Base-by-base conservation (phyloP, 2,329 filamentous ascomycete species). In the Aspergillus unguis region DNA sequence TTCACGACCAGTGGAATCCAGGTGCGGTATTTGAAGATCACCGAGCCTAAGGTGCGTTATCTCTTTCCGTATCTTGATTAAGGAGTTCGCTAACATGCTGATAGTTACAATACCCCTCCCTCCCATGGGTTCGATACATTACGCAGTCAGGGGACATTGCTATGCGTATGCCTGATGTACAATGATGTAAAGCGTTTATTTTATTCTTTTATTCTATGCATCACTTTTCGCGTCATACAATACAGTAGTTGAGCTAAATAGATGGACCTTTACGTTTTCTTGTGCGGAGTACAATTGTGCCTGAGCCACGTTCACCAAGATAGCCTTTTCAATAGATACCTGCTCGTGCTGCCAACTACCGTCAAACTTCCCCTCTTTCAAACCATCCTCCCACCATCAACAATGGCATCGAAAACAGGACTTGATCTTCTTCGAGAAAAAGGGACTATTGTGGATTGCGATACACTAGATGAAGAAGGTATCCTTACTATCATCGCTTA, bases 1-100 rank as follows among this genome's bases (percentile, higher is more conserved):
- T 99, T 99, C 71, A 99, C 94, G n/a, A 99, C 95, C 3, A 95
- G 89, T 75, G 94, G 94, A 59, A 99, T 99, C 63, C 95, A 99
- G 74, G 94, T 99, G 65, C 85, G 94, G 66, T 99, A 99, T 73
- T 76, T 99, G 72, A 99, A 99, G 82, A 99, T 99, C 67, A 97
- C 95, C 59, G 94, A 99, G 75, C 94, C 94, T 43, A 99, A 99
- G 90, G 92, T 96, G 78, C 66, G 83, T 73, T 58, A 3, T 47
- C 32, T 8, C 25, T 8, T 29, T 11, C 17, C 31, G 5, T 23
- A 23, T 26, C 8, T 7, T 9, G 25, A 3, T 7, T n/a, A 46
- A 6, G 6, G 8, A n/a, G 27, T 32, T 17, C 9, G 6, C 38
- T 41, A 28, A 41, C 26, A 27, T 5, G 1, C n/a, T 32, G 32